Base-by-base conservation (phyloP, 2,329 filamentous ascomycete species). In the Dactylonectria macrodidyma region DNA sequence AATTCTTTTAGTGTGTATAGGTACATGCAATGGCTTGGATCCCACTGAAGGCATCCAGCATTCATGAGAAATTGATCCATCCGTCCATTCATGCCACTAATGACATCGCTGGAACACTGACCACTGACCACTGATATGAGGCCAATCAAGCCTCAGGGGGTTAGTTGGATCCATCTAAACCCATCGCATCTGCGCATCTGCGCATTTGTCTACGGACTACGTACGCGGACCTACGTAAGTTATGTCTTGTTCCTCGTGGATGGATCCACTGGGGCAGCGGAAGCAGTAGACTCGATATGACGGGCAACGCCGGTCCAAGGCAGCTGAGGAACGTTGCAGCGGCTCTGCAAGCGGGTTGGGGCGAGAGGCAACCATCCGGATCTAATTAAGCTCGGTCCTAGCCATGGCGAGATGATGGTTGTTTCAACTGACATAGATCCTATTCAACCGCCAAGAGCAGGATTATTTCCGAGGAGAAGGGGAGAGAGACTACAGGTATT, bases 81-180 rank as follows among this genome's bases (percentile, higher is more conserved):
- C 52, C 60, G 38, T 62, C 34, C 24, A 47, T 34, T 34, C 41
- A 44, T 44, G 41, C 41, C 41, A 44, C 41, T 44, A n/a, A 44
- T 44, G 48, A 44, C 14, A 44, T n/a, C 41, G 14, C 14, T n/a
- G 14, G 16, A 44, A 14, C 41, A 9, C 14, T n/a, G 14, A 7
- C 30, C 47, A 16, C 24, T 4, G 22, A 19, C 62, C 57, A 47
- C 51, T 51, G 44, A 61, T 51, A 50, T 36, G 8, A 14, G 34
- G n/a, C 5, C 19, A 38, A 57, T 57, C 58, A 61, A 58, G 46
- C 57, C 44, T 61, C 63, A 54, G 63, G 63, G 58, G 58, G 56
- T 48, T 51, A 50, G 55, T 60, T 5, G n/a, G 57, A 57, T 24
- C 46, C 60, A 22, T 26, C 30, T 14, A 16, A 30, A 26, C 41